Base-by-base conservation (phyloP, 768 basidiomycete genomes). In the Tylopilus plumbeoviolaceoides region DNA sequence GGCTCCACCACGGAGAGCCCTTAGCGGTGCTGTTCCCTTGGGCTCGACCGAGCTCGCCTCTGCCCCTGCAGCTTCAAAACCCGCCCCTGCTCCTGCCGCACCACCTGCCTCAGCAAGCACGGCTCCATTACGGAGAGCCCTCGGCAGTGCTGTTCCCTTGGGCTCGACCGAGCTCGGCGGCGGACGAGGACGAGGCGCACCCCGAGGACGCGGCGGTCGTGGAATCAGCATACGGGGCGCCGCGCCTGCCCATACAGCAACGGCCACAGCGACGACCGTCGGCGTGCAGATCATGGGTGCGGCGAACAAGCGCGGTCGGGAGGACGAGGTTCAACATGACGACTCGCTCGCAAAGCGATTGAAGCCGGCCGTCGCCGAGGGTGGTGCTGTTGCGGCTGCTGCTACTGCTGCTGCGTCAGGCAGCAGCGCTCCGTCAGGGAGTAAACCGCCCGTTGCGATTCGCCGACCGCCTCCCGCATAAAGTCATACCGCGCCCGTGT, bases 321-420 rank as follows among this genome's bases (percentile, higher is more conserved):
- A 89, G 56, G 82, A 83, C 28, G 73, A 72, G 11, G 65, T 69
- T 23, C 61, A 20, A 20, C 64, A n/a, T 0, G 83, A 83, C 18
- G 82, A 83, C 59, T 79, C 84, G 10, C 71, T 87, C 30, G 83
- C 79, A 0, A 88, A 89, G 62, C 80, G 87, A 41, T 55, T 85
- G 48, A 87, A 85, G 63, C 81, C 81, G 44, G 79, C 81, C 3
- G 30, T 7, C 8, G 50, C 33, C 3, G 63, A 66, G 23, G 47
- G 27, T 7, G 18, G 23, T 23, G 4, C 23, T 5, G 23, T n/a
- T n/a, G n/a, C n/a, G n/a, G n/a, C n/a, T n/a, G n/a, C n/a, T n/a
- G n/a, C n/a, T n/a, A n/a, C 15, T 17, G 23, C 23, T 10, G 41
- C 23, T 25, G 15, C 41, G 14, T 14, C 41, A 42, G 41, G 18